Evolutionary conservation across 768 basidiomycete species (phyloP).

Genomic region (Amanita jacksonii): DNA sequence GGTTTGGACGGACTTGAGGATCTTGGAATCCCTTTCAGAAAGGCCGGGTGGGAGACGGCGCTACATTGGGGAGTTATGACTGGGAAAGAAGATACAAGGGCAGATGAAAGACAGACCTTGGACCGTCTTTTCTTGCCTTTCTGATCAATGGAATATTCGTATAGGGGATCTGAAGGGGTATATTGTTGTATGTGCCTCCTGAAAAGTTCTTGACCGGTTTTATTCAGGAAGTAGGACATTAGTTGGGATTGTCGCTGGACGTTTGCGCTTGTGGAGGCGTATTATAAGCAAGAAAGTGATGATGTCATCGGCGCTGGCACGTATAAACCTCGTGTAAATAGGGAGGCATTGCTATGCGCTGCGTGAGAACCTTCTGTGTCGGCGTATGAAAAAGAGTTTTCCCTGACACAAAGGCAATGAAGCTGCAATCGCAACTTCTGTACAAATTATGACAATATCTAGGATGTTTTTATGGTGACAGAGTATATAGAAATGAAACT

Average conservation of each 20-base stretch:
- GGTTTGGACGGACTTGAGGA: slow-evolving; percentile 59
- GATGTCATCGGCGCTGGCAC: not conserved
- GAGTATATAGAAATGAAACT: too few relatives aligned
- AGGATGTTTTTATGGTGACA: too few relatives aligned
- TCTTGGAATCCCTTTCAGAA: slow-evolving; percentile 61
- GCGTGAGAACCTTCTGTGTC: too few relatives aligned
- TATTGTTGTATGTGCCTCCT: slow-evolving; percentile 56
- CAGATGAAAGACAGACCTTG: slow-evolving; percentile 34
- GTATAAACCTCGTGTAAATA: too few relatives aligned
- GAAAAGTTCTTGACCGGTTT: slow-evolving; percentile 53
- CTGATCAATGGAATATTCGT: slow-evolving; percentile 51
- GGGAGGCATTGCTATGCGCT: too few relatives aligned
- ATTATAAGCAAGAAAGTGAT: not conserved
- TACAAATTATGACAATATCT: too few relatives aligned
- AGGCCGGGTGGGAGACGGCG: slow-evolving; percentile 68
- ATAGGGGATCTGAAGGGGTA: slow-evolving; percentile 63
- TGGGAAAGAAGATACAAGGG: not conserved
- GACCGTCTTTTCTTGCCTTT: slow-evolving; percentile 47
- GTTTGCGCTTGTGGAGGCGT: not conserved
- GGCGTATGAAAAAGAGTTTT: too few relatives aligned
- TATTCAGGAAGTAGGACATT: slow-evolving; percentile 26
- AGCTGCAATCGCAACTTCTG: too few relatives aligned
- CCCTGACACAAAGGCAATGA: too few relatives aligned
- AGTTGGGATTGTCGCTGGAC: too few relatives aligned
- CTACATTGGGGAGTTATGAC: slow-evolving; percentile 22